A percentile compares a stretch with the other conserved stretches of the same genome.
These are phyloP conservation scores for Tieghemiomyces parasiticus DNA, from an alignment of 192 early-diverging fungal genomes.

Conservation along the genomic window DNA sequence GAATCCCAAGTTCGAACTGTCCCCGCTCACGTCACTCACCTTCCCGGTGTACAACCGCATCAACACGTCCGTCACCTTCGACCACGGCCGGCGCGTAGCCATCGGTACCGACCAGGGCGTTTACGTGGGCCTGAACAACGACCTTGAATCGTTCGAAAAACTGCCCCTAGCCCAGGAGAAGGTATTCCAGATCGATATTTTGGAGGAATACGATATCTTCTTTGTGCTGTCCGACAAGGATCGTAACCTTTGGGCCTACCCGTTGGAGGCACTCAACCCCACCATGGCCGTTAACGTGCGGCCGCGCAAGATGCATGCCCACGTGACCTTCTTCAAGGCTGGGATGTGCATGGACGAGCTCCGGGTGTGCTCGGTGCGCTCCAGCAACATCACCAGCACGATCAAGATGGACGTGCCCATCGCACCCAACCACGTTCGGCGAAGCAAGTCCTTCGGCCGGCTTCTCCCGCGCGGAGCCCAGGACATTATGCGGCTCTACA, in stretches of 20 bases:
- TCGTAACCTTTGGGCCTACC: slow-evolving; percentile 34
- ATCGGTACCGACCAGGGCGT: slow-evolving; percentile 79
- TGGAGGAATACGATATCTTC: slow-evolving; percentile 62
- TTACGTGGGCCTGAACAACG: slow-evolving; percentile 48
- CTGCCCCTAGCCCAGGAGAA: slow-evolving; percentile 53
- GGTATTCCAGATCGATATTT: slow-evolving; percentile 74
- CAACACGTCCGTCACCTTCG: slow-evolving; percentile 32
- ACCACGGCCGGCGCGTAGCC: slow-evolving; percentile 46
- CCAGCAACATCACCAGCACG: slow-evolving; percentile 53
- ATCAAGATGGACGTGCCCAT: slow-evolving; percentile 65
- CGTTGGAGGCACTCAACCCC: slow-evolving; percentile 33
- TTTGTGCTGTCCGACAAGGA: slow-evolving; percentile 67
- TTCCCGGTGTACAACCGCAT: slow-evolving; percentile 29
- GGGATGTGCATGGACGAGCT: slow-evolving; percentile 41
- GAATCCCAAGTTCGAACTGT: slow-evolving; percentile 25
- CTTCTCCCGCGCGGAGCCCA: slow-evolving; percentile 24
- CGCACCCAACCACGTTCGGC: slow-evolving; percentile 28
- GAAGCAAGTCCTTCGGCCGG: slow-evolving; percentile 23
- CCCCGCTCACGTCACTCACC: slow-evolving; percentile 20
- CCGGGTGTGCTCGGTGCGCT: slow-evolving; percentile 53
- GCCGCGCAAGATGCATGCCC: slow-evolving; percentile 36
- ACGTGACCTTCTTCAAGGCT: slow-evolving; percentile 59
- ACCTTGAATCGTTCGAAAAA: slow-evolving; percentile 28
- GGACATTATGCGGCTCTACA: slow-evolving; percentile 33
- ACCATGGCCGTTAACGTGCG: slow-evolving; percentile 18